These are phyloP conservation scores for Starmera dryadoides DNA, from an alignment of 805 yeast genomes.

Conservation along the genomic window DNA sequence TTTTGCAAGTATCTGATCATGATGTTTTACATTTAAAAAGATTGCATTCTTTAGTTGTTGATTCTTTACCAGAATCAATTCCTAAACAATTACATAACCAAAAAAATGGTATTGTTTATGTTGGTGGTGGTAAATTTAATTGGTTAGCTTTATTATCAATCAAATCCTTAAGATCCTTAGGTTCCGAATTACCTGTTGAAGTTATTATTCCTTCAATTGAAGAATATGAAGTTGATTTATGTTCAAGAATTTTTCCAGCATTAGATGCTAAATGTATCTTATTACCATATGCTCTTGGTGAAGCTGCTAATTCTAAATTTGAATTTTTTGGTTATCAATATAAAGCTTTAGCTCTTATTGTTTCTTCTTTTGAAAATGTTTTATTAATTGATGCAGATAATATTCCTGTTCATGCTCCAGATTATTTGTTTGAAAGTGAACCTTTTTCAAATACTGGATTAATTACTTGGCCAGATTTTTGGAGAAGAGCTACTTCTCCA, in stretches of 20 bases:
- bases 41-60: slow-evolving; percentile 41
- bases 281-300: slow-evolving; percentile 54
- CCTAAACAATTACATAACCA: slow-evolving; percentile 37
- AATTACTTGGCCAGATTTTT: slow-evolving; percentile 79
- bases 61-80: slow-evolving; percentile 38
- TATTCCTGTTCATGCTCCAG: slow-evolving; percentile 61
- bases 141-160: slow-evolving; percentile 48
- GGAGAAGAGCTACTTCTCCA: slow-evolving; percentile 82
- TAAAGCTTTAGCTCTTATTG: slow-evolving; percentile 61
- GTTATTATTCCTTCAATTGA: slow-evolving; percentile 56
- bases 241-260: slow-evolving; percentile 53
- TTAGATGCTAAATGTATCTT: slow-evolving; percentile 61
- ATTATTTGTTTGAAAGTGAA: slow-evolving; percentile 46
- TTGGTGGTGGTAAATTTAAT: slow-evolving; percentile 55
- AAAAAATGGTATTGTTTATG: slow-evolving; percentile 58
- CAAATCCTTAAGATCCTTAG: slow-evolving; percentile 40
- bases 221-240: slow-evolving; percentile 64
- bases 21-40: slow-evolving; percentile 37
- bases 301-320: slow-evolving; percentile 40
- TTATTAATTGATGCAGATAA: slow-evolving; percentile 67
- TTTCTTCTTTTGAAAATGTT: slow-evolving; percentile 70
- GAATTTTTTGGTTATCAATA: slow-evolving; percentile 56
- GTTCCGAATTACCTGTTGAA: slow-evolving; percentile 58
- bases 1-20: slow-evolving; percentile 35
- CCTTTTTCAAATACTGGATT: slow-evolving; percentile 47